phyloP scores from a whole-genome alignment of 495 filamentous ascomycete species.

The Penicillium goetzii region DNA sequence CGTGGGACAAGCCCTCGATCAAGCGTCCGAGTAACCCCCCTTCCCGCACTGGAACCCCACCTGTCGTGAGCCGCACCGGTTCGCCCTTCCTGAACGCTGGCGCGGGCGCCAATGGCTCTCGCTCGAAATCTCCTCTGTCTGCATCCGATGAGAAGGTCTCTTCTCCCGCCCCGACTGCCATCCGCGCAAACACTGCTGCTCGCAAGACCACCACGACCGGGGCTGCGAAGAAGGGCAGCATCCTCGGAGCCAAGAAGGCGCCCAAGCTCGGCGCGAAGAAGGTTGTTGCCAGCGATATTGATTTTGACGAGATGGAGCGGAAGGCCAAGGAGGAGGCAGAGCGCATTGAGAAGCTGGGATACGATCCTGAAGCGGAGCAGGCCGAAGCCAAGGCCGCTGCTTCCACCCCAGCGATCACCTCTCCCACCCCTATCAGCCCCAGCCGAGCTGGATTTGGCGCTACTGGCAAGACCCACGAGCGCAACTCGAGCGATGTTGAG shows the following conservation, averaged over 20 bases:
- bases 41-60: slow-evolving; percentile 87
- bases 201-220: slow-evolving; percentile 66
- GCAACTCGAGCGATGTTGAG: slow-evolving; percentile 77
- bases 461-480: slow-evolving; percentile 52
- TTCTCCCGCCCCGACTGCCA: slow-evolving; percentile 58
- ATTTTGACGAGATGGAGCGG: slow-evolving; percentile 96
- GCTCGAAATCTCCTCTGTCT: slow-evolving; percentile 81
- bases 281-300: slow-evolving; percentile 72
- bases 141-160: slow-evolving; percentile 56
- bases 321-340: slow-evolving; percentile 98
- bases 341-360: slow-evolving; percentile 96
- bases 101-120: slow-evolving; percentile 69
- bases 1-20: slow-evolving; percentile 97
- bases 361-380: slow-evolving; percentile 88
- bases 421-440: slow-evolving; percentile 77
- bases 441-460: slow-evolving; percentile 62
- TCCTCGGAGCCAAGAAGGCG: slow-evolving; percentile 88
- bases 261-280: slow-evolving; percentile 92
- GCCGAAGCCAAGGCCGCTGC: slow-evolving; percentile 59
- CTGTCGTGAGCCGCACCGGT: slow-evolving; percentile 77
- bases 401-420: slow-evolving; percentile 59
- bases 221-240: slow-evolving; percentile 74
- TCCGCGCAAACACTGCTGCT: slow-evolving; percentile 75
- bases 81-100: slow-evolving; percentile 85
- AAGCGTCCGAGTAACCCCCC: slow-evolving; percentile 95